Evolutionary conservation across 352 stramenopile genomes (phyloP).

Genomic region (Pythium aristosporum): DNA sequence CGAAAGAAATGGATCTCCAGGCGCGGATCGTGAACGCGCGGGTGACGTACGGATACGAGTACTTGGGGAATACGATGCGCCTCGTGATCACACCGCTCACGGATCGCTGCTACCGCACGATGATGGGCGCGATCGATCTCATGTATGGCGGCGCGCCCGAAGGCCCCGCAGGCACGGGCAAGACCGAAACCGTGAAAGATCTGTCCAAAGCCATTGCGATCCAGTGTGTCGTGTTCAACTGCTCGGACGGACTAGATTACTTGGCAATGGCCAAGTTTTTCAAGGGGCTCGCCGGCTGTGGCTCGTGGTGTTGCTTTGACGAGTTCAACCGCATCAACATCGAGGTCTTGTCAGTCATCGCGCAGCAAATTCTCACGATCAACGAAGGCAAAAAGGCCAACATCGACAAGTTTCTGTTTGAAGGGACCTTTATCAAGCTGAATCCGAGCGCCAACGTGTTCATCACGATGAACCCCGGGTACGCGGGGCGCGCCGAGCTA

Average conservation of each 20-base stretch:
- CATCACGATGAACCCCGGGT: conserved; percentile 91
- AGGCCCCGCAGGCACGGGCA: conserved; percentile 91
- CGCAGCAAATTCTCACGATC: conserved; percentile 91
- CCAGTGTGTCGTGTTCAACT: conserved; percentile 96
- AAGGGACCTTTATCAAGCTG: conserved; percentile 91
- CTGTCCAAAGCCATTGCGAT: conserved; percentile 93
- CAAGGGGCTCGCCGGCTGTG: conserved; percentile 92
- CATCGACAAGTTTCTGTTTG: conserved; percentile 86
- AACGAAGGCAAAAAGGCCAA: conserved; percentile 83
- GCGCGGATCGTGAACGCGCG: conserved; percentile 88
- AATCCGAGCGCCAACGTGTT: conserved; percentile 89
- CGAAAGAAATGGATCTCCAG: conserved; percentile 65
- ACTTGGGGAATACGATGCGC: conserved; percentile 83
- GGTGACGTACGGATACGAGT: conserved; percentile 90
- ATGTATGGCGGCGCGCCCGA: conserved; percentile 88
- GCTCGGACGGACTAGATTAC: conserved; percentile 92
- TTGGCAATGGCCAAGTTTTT: conserved; percentile 96
- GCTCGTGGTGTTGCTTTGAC: conserved; percentile 91
- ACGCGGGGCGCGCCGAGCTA: conserved; percentile 83
- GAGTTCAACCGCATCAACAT: conserved; percentile 92
- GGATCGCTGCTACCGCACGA: conserved; percentile 87
- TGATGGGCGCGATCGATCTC: conserved; percentile 87
- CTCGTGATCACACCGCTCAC: conserved; percentile 90
- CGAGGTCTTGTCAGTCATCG: conserved; percentile 86
- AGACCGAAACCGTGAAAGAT: conserved; percentile 96